Evolutionary conservation across 345 rosid genomes (phyloP).

Genomic region (Populus euphratica): DNA sequence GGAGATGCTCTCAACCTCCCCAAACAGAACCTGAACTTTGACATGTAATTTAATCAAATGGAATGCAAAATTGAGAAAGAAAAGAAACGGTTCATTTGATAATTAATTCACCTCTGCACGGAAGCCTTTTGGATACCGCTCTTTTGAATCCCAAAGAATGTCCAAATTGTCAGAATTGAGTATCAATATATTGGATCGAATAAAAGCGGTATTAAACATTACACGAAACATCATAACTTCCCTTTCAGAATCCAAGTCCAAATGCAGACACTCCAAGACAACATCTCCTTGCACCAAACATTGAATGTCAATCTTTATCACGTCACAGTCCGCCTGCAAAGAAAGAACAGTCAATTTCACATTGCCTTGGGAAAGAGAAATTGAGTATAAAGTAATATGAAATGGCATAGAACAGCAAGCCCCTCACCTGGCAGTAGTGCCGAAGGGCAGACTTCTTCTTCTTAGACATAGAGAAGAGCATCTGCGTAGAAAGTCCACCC

Average conservation of each 20-base stretch:
- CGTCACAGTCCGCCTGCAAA: slow-evolving; percentile 89
- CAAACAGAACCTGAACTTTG: slow-evolving; percentile 78
- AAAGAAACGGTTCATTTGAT: neutral
- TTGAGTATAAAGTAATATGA: neutral
- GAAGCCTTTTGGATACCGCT: slow-evolving; percentile 86
- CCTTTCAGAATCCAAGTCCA: slow-evolving; percentile 85
- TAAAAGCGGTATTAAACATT: slow-evolving; percentile 96
- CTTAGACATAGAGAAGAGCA: slow-evolving; percentile 82
- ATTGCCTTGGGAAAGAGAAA: slow-evolving; percentile 14
- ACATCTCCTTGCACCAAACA: slow-evolving; percentile 98
- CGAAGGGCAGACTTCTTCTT: slow-evolving; percentile 58
- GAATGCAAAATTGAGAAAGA: neutral
- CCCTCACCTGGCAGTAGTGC: slow-evolving; percentile 72
- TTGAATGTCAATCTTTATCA: slow-evolving; percentile 91
- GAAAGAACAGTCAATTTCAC: slow-evolving; percentile 10
- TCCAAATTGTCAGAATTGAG: slow-evolving; percentile 92
- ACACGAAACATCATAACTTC: slow-evolving; percentile 98
- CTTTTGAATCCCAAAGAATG: slow-evolving; percentile 95
- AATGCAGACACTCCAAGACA: slow-evolving; percentile 92
- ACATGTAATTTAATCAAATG: slow-evolving; percentile 21
- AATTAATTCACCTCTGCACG: slow-evolving; percentile 71
- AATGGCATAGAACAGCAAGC: slow-evolving; percentile 3
- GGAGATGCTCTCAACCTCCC: slow-evolving; percentile 65
- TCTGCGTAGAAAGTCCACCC: slow-evolving; percentile 77
- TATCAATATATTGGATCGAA: slow-evolving; percentile 94